These are phyloP conservation scores for Ustilago tritici DNA, from an alignment of 1,284 basidiomycete genomes.

Conservation along the genomic window DNA sequence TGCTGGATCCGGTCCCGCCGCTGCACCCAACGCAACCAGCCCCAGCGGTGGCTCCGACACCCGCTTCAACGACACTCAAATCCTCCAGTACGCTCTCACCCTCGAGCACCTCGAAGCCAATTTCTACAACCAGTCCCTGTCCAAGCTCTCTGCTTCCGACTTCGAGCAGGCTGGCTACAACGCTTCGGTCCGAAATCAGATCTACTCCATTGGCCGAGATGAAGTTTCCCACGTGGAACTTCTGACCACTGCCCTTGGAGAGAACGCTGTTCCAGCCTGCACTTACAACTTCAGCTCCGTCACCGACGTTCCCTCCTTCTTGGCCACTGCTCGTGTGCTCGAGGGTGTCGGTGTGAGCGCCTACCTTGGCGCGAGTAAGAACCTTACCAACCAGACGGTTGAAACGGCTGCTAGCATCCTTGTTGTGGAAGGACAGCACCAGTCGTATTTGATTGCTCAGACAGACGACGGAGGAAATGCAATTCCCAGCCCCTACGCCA, in stretches of 20 bases:
- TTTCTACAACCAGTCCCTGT: slow-evolving; percentile 55
- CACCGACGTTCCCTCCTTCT: slow-evolving; percentile 47
- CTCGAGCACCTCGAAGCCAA: slow-evolving; percentile 61
- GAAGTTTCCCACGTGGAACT: slow-evolving; percentile 42
- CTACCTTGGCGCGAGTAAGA: slow-evolving; percentile 47
- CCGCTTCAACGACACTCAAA: slow-evolving; percentile 52
- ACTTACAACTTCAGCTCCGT: slow-evolving; percentile 45
- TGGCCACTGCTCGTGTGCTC: slow-evolving; percentile 53
- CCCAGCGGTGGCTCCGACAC: background rate
- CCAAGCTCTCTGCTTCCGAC: slow-evolving; percentile 33
- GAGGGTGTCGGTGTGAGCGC: slow-evolving; percentile 50
- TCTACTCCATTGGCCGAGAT: slow-evolving; percentile 54
- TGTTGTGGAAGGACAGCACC: slow-evolving; percentile 73
- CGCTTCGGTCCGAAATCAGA: slow-evolving; percentile 41
- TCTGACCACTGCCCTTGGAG: slow-evolving; percentile 37
- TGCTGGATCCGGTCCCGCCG: background rate
- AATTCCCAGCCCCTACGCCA: slow-evolving; percentile 49
- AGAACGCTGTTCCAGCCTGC: slow-evolving; percentile 40
- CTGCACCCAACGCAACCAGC: background rate
- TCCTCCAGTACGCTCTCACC: slow-evolving; percentile 58
- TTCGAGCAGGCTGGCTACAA: slow-evolving; percentile 49
- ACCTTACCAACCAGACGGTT: slow-evolving; percentile 45
- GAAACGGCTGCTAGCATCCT: slow-evolving; percentile 68
- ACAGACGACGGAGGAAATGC: slow-evolving; percentile 34
- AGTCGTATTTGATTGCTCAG: slow-evolving; percentile 70